Conservation (phyloP, 2,329 filamentous ascomycete species). For the Colletotrichum viniferum region DNA sequence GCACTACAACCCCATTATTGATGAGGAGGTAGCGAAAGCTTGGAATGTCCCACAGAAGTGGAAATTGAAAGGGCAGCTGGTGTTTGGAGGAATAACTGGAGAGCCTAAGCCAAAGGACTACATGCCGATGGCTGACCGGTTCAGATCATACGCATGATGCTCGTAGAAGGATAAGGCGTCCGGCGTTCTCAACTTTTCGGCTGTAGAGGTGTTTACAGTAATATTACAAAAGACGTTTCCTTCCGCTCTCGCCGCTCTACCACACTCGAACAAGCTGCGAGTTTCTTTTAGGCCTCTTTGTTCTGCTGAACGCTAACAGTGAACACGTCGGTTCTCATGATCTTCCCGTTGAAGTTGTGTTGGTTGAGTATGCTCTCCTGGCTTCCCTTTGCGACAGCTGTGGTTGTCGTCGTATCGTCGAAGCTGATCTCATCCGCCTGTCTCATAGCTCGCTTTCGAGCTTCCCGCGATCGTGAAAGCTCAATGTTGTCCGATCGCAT, state of each 20-base stretch:
- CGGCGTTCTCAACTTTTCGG: not conserved
- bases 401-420: not conserved
- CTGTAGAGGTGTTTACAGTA: not conserved
- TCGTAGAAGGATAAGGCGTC: not conserved
- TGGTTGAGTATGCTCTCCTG: not conserved
- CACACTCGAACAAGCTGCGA: not conserved
- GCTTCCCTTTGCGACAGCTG: not conserved
- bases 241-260: not conserved
- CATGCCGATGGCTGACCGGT: slow-evolving; percentile 66
- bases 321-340: not conserved
- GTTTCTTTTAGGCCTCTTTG: not conserved
- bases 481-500: not conserved
- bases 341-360: not conserved
- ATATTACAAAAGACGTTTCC: not conserved
- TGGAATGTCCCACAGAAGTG: slow-evolving; percentile 78
- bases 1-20: slow-evolving; percentile 90
- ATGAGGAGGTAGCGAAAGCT: slow-evolving; percentile 68
- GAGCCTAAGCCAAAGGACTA: slow-evolving; percentile 67
- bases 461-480: not conserved
- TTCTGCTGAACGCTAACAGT: not conserved
- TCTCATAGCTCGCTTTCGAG: not conserved
- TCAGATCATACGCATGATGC: slow-evolving; percentile 58
- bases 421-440: not conserved
- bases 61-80: slow-evolving; percentile 82
- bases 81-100: slow-evolving; percentile 72